These are phyloP conservation scores for Hyparrhenia diplandra DNA, from an alignment of 176 grass and related monocot genomes.

Conservation along the genomic window DNA sequence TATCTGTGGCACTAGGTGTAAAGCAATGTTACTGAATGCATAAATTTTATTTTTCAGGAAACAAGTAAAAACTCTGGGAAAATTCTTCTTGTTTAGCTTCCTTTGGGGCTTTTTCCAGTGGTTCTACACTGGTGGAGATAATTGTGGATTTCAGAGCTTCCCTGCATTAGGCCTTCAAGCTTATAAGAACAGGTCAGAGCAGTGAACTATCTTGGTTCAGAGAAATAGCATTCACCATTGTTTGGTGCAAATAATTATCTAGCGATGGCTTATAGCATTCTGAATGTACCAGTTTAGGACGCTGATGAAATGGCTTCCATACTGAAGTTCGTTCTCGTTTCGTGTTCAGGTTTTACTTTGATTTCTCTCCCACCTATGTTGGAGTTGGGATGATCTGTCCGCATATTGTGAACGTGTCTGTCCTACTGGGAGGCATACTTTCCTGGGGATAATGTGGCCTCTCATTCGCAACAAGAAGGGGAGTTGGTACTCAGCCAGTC, in stretches of 20 bases:
- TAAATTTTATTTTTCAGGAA: constrained; percentile 38
- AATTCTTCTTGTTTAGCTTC: constrained; percentile 63
- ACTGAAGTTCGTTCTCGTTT: not conserved
- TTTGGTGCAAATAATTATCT: no score
- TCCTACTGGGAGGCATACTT: constrained; percentile 42
- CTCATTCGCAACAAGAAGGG: constrained; percentile 40
- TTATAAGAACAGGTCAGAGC: constrained; percentile 39
- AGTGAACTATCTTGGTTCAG: not conserved
- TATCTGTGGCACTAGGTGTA: not conserved
- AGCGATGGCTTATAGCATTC: not conserved
- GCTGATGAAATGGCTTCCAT: not conserved
- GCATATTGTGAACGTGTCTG: constrained; percentile 36
- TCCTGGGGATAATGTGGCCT: constrained; percentile 53
- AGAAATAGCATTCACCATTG: not conserved
- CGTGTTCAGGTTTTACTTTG: constrained; percentile 31
- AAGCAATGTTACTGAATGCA: not conserved
- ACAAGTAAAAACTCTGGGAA: constrained; percentile 62
- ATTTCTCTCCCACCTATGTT: constrained; percentile 49
- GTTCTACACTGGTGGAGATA: constrained; percentile 67
- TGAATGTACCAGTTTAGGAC: not conserved
- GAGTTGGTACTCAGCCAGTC: constrained; percentile 17
- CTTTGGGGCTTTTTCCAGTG: constrained; percentile 89
- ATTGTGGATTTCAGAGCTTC: constrained; percentile 61
- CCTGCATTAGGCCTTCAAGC: constrained; percentile 66
- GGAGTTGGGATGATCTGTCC: constrained; percentile 50